phyloP scores from a whole-genome alignment of 495 filamentous ascomycete species.

The Mytilinidion resinicola region DNA sequence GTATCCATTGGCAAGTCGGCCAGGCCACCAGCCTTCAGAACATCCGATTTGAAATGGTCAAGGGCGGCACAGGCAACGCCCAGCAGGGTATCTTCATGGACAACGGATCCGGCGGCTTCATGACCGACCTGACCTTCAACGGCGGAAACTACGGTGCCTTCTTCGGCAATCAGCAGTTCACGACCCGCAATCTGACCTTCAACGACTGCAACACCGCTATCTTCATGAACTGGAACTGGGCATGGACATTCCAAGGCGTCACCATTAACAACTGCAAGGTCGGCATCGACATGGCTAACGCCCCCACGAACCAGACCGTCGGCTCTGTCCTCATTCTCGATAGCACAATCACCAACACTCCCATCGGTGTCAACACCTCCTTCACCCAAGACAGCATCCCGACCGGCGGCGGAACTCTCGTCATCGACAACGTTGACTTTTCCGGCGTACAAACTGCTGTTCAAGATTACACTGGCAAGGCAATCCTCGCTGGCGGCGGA shows the following conservation, averaged over 20 bases:
- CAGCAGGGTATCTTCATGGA: slow-evolving; percentile 66
- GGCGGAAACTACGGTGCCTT: slow-evolving; percentile 43
- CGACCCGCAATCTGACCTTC: slow-evolving; percentile 45
- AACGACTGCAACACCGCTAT: slow-evolving; percentile 44
- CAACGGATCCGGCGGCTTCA: slow-evolving; percentile 64
- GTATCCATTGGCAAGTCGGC: slow-evolving; percentile 97
- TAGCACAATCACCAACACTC: slow-evolving; percentile 34
- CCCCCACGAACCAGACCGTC: slow-evolving; percentile 42
- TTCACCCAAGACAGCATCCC: slow-evolving; percentile 34
- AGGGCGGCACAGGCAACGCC: slow-evolving; percentile 27
- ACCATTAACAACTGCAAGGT: slow-evolving; percentile 49
- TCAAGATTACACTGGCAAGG: slow-evolving; percentile 43
- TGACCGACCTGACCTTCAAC: slow-evolving; percentile 43
- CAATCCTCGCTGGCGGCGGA: slow-evolving; percentile 51
- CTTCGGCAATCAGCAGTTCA: slow-evolving; percentile 52
- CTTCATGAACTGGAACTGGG: slow-evolving; percentile 54
- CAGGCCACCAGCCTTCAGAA: slow-evolving; percentile 75
- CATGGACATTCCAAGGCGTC: slow-evolving; percentile 44
- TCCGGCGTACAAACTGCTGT: slow-evolving; percentile 56
- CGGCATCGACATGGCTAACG: slow-evolving; percentile 57
- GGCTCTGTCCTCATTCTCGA: slow-evolving; percentile 39
- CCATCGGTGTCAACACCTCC: slow-evolving; percentile 33
- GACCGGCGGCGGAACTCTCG: slow-evolving; percentile 46
- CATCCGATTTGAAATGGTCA: slow-evolving; percentile 46
- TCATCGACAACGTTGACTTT: slow-evolving; percentile 64